Base-by-base conservation (phyloP, 2,329 filamentous ascomycete species). In the Neurospora sp. region DNA sequence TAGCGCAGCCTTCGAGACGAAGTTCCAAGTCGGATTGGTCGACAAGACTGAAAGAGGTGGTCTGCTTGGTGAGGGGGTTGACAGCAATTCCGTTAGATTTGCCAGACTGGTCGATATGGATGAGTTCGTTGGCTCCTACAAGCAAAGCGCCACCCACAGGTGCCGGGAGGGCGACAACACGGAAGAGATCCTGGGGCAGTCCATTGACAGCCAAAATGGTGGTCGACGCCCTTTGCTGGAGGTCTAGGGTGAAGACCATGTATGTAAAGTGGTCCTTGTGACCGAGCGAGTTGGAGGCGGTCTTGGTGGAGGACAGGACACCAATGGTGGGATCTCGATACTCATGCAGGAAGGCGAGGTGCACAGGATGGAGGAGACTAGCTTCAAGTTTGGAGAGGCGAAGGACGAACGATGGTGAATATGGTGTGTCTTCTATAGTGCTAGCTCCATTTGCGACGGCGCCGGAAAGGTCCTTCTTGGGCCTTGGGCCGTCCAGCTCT, bases 281-380 rank as follows among this genome's bases (percentile, higher is more conserved):
- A 76, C 93, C 91, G 68, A 98, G 83, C 3, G 92, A 90, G 69
- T 86, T 85, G n/a, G 93, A 94, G 15, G 90, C 88, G 41, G 89
- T 85, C 73, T 88, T 83, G 68, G 89, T 89, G 1, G 94, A 92
- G 66, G 93, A 96, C 57, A 99, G 84, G 71, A 99, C 94, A 70
- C 95, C 96, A 82, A 99, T 97, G 0, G 96, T 99, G 12, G 96
- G 95, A 80, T 98, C 96, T 79, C 96, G 90, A 80, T 99, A 99
- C 82, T 98, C 95, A 85, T 98, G 88, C 74, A 99, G 83, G 80
- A 99, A 99, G 69, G 92, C 90, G 77, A 99, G 88, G 78, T 97
- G 92, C 77, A 97, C 89, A 67, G 95, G 93, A 80, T 97, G 92
- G 71, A 95, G 88, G 75, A 99, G 86, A 73, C 87, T 89, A 72